A percentile compares a stretch with the other conserved stretches of the same genome.
Conservation (phyloP, 306 rosid genomes). For the Neltuma alba region DNA sequence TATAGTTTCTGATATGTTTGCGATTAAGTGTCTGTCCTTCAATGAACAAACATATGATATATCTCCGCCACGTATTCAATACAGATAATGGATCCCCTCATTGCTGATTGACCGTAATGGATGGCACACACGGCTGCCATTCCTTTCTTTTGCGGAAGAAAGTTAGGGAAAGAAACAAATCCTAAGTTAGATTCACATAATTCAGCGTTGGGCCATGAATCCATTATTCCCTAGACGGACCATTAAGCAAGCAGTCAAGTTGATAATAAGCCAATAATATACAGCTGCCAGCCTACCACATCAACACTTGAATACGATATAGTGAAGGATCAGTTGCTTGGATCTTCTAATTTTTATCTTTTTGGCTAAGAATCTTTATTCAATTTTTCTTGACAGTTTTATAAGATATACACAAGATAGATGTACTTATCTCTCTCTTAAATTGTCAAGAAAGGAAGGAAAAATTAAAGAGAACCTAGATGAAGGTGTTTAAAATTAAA, state of each 20-base stretch:
- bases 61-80: slow-evolving; percentile 3
- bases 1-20: background rate
- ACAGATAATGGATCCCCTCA: slow-evolving; percentile 13
- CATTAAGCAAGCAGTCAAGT: background rate
- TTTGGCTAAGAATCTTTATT: background rate
- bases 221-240: slow-evolving; percentile 41
- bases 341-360: background rate
- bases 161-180: background rate
- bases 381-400: background rate
- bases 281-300: slow-evolving; percentile 6
- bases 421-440: background rate
- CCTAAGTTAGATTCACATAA: background rate
- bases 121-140: background rate
- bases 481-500: background rate
- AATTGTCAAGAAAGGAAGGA: background rate
- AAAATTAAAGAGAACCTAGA: background rate
- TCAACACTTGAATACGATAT: background rate
- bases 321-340: background rate
- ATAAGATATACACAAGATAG: background rate
- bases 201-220: slow-evolving; percentile 45
- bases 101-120: slow-evolving; percentile 23
- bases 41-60: background rate
- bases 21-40: background rate
- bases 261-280: background rate
- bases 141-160: background rate